A percentile compares a stretch with the other conserved stretches of the same genome.
Evolutionary conservation across 1,284 basidiomycete genomes (phyloP).

Genomic region (Vanrija humicola): DNA sequence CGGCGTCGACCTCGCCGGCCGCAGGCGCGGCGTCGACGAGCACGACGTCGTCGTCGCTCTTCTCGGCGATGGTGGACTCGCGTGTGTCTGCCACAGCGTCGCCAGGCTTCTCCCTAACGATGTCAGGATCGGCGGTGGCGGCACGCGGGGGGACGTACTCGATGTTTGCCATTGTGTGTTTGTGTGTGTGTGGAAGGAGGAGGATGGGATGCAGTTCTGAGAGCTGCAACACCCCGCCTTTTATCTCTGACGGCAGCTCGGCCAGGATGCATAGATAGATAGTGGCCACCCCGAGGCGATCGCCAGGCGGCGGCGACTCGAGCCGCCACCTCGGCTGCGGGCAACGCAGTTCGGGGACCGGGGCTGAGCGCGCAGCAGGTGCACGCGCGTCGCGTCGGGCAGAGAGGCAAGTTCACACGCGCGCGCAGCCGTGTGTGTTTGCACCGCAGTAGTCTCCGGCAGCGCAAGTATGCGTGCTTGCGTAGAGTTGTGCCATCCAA

Average conservation of each 20-base stretch:
- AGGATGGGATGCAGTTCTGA: background rate
- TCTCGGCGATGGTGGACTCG: background rate
- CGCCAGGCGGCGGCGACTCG: too few relatives aligned
- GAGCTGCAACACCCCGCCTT: background rate
- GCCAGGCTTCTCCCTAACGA: slow-evolving; percentile 15
- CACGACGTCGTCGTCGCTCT: background rate
- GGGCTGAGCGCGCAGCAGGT: too few relatives aligned
- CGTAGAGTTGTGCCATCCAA: too few relatives aligned
- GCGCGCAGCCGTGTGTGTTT: too few relatives aligned
- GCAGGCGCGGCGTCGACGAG: background rate
- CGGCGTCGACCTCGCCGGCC: background rate
- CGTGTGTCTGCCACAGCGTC: background rate
- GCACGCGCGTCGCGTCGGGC: too few relatives aligned
- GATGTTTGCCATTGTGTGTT: background rate
- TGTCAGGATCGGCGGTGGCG: slow-evolving; percentile 4
- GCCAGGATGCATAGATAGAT: too few relatives aligned
- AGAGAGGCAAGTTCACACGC: too few relatives aligned
- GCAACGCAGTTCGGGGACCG: too few relatives aligned
- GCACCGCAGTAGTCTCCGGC: too few relatives aligned
- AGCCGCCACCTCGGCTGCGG: too few relatives aligned
- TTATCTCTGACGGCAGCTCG: background rate
- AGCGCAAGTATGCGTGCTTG: too few relatives aligned
- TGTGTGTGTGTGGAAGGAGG: background rate
- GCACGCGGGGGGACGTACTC: slow-evolving; percentile 2
- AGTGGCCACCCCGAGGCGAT: too few relatives aligned